Conservation (phyloP, 2,329 filamentous ascomycete genomes). For the Cordyceps cicadae region DNA sequence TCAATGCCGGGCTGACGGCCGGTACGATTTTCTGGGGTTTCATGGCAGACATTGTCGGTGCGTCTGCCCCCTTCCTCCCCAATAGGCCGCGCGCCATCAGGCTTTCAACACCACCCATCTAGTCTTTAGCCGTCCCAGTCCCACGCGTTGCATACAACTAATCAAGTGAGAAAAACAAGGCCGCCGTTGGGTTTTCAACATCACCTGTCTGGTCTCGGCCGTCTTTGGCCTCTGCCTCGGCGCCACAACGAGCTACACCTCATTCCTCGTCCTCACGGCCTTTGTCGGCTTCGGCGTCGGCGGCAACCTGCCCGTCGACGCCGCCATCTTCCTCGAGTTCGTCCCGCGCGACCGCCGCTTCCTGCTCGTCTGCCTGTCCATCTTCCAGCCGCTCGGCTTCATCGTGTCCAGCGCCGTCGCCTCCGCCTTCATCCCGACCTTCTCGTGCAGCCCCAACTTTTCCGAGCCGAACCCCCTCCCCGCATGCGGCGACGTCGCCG, state of each 20-base stretch:
- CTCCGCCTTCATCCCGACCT: conserved; percentile 43
- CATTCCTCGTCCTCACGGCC: conserved; percentile 44
- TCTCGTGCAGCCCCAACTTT: conserved; percentile 44
- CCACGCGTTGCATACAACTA: background rate
- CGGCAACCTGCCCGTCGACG: conserved; percentile 48
- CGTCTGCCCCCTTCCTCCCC: background rate
- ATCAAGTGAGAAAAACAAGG: conserved; percentile 18
- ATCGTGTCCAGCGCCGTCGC: conserved; percentile 42
- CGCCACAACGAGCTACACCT: conserved; percentile 39
- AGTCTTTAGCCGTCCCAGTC: too few relatives aligned
- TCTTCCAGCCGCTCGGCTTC: conserved; percentile 49
- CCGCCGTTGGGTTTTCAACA: conserved; percentile 48
- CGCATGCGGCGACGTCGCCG: conserved; percentile 31
- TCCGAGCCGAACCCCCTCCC: conserved; percentile 31
- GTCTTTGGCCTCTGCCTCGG: conserved; percentile 46
- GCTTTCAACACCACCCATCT: too few relatives aligned
- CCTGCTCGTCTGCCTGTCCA: conserved; percentile 41
- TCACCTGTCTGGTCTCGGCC: conserved; percentile 46
- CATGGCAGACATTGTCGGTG: conserved; percentile 41
- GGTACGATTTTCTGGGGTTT: conserved; percentile 50
- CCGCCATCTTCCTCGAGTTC: conserved; percentile 48
- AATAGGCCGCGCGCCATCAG: too few relatives aligned
- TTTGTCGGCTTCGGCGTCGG: conserved; percentile 45
- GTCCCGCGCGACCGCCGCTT: conserved; percentile 43
- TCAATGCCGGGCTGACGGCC: conserved; percentile 45